Conservation (phyloP, 495 filamentous ascomycete species). For the Hyaloscypha finlandica region DNA sequence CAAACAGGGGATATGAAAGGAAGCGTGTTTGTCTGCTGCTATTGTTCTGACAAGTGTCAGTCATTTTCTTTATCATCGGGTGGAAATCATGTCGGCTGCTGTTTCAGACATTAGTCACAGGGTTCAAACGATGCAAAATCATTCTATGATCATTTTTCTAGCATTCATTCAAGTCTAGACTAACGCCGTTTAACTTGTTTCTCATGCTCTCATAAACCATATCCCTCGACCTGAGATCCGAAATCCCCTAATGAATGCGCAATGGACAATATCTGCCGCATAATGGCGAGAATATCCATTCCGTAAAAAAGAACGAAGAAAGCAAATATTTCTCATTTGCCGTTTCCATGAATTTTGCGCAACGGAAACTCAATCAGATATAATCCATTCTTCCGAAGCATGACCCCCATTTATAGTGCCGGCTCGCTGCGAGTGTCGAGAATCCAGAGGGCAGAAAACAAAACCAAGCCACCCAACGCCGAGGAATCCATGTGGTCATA, state of each 20-base stretch:
- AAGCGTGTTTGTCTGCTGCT: background rate
- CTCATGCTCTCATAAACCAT: constrained; percentile 5
- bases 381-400: background rate
- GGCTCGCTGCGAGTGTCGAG: constrained; percentile 14
- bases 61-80: background rate
- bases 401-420: constrained; percentile 7
- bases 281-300: background rate
- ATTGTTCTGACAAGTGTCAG: background rate
- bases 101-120: background rate
- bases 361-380: background rate
- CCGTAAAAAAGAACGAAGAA: background rate
- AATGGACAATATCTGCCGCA: background rate
- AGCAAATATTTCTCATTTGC: background rate
- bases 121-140: background rate
- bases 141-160: constrained; percentile 8
- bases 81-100: background rate
- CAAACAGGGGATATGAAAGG: background rate
- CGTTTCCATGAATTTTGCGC: background rate
- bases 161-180: constrained; percentile 6
- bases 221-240: background rate
- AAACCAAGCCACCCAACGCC: constrained; percentile 26
- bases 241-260: background rate
- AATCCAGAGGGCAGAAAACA: constrained; percentile 19
- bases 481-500: constrained; percentile 21
- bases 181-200: constrained; percentile 9